Conservation (phyloP, 768 basidiomycete species). For the Hypholoma fasciculare region DNA sequence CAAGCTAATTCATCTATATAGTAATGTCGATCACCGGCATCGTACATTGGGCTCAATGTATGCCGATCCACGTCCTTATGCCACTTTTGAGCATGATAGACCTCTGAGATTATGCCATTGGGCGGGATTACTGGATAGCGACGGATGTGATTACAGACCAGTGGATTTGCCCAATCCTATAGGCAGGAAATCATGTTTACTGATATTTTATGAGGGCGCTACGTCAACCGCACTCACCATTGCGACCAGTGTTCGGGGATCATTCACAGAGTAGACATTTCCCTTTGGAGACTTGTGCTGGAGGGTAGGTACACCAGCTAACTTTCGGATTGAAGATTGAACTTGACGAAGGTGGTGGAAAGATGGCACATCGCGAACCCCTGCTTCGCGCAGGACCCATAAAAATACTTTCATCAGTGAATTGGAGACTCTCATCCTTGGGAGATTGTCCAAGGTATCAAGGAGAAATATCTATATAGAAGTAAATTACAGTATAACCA, state of each 20-base stretch:
- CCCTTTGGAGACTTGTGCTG: slow-evolving; percentile 22
- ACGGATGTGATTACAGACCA: slow-evolving; percentile 22
- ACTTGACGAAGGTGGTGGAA: slow-evolving; percentile 21
- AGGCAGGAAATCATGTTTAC: background rate
- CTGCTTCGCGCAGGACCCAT: slow-evolving; percentile 27
- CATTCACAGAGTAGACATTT: slow-evolving; percentile 31
- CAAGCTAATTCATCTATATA: slow-evolving; percentile 23
- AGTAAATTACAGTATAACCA: too few species aligned
- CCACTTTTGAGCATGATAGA: slow-evolving; percentile 33
- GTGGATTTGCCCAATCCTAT: slow-evolving; percentile 33
- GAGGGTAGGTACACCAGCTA: slow-evolving; percentile 19
- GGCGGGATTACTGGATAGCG: slow-evolving; percentile 28
- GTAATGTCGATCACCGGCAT: slow-evolving; percentile 18
- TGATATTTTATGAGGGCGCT: too few species aligned
- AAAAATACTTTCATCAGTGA: slow-evolving; percentile 29
- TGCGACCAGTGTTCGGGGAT: slow-evolving; percentile 22
- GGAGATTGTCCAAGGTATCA: slow-evolving; percentile 32
- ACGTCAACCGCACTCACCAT: background rate
- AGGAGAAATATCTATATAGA: slow-evolving; percentile 17
- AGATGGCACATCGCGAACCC: slow-evolving; percentile 28
- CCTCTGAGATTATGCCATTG: slow-evolving; percentile 26
- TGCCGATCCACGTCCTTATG: slow-evolving; percentile 20
- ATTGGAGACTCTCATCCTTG: slow-evolving; percentile 27
- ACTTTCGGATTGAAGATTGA: slow-evolving; percentile 16
- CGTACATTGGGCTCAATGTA: slow-evolving; percentile 27